phyloP scores from a whole-genome alignment of 495 filamentous ascomycete species.

The Glarea lozoyensis region DNA sequence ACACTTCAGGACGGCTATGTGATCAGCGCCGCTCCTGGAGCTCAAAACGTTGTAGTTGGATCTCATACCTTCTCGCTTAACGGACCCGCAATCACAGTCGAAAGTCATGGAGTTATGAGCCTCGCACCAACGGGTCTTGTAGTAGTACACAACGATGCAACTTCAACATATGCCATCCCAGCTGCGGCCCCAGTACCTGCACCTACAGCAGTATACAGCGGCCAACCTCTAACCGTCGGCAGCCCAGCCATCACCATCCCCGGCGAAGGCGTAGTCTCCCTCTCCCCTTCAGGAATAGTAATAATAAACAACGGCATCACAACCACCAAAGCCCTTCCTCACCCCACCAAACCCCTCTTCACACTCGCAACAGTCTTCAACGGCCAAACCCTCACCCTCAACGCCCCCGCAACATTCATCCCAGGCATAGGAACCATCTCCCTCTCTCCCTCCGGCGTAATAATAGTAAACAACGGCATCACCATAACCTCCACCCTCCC shows the following conservation, averaged over 20 bases:
- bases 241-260: background rate
- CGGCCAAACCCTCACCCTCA: too few relatives aligned
- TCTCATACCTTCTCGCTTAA: background rate
- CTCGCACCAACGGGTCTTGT: background rate
- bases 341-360: too few relatives aligned
- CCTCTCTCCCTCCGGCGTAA: too few relatives aligned
- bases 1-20: background rate
- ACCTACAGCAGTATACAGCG: background rate
- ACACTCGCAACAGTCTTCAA: too few relatives aligned
- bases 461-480: too few relatives aligned
- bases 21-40: background rate
- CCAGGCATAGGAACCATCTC: too few relatives aligned
- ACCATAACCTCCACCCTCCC: background rate
- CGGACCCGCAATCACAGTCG: slow-evolving; percentile 1
- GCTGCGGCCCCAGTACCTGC: background rate
- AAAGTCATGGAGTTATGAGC: background rate
- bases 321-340: background rate
- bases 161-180: background rate
- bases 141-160: background rate
- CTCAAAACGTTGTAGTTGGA: slow-evolving; percentile 1
- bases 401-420: too few relatives aligned
- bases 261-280: background rate
- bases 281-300: slow-evolving; percentile 1
- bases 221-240: background rate
- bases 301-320: background rate